A percentile compares a stretch with the other conserved stretches of the same genome.
These are phyloP conservation scores for Penicillium soppii DNA, from an alignment of 495 filamentous ascomycete genomes.

Conservation along the genomic window DNA sequence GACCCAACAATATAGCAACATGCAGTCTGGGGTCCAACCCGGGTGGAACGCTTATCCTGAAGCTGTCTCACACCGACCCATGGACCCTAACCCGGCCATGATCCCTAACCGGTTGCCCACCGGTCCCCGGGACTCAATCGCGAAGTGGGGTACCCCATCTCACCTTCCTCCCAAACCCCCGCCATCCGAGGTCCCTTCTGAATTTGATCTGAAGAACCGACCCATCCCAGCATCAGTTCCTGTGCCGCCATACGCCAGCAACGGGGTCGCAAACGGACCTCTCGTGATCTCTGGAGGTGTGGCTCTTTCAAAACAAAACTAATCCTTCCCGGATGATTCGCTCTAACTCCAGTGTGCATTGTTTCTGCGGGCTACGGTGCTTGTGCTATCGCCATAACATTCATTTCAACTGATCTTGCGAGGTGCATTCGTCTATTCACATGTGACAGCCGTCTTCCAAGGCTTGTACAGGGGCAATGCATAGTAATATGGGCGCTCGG, in stretches of 20 bases:
- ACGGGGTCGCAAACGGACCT: constrained; percentile 33
- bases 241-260: constrained; percentile 22
- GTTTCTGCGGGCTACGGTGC: not conserved
- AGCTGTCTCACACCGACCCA: constrained; percentile 8
- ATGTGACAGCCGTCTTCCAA: not conserved
- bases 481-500: constrained; percentile 8
- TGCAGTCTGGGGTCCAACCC: constrained; percentile 21
- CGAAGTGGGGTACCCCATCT: constrained; percentile 56
- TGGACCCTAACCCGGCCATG: not conserved
- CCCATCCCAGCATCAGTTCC: constrained; percentile 18
- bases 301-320: constrained; percentile 25
- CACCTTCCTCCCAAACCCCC: constrained; percentile 56
- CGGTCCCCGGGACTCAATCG: constrained; percentile 40
- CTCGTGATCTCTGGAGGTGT: constrained; percentile 45
- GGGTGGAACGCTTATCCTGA: constrained; percentile 42
- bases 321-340: constrained; percentile 3
- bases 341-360: not conserved
- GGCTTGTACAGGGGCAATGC: constrained; percentile 18
- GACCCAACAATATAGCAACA: constrained; percentile 30
- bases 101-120: constrained; percentile 19
- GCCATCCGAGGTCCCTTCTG: constrained; percentile 50
- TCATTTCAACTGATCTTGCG: not conserved
- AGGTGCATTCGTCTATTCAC: not conserved
- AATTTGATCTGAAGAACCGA: constrained; percentile 41
- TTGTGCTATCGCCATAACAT: not conserved